Evolutionary conservation across 768 basidiomycete genomes (phyloP), one percentile per base, ranked within the genome.

Genomic region (Tulasnella sp.): DNA sequence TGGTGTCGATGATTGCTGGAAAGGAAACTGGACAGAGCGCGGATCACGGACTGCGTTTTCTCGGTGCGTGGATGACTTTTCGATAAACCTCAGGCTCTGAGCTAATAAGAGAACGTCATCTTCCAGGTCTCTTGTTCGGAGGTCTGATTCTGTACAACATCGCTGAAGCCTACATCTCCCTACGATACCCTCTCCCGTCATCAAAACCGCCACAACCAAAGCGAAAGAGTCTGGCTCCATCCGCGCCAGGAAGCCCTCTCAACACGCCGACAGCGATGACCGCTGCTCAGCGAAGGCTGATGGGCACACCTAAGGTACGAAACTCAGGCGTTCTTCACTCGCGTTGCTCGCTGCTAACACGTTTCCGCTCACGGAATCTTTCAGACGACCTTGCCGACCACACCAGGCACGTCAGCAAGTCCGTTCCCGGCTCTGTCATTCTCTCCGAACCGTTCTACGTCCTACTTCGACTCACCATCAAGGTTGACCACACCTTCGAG

Each of bases 381-480:
- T 22, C 68, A 69, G 68, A 69, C 68, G 12, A 3, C 63, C 32
- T 19, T 64, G 42, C 68, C 68, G 22, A 19, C 35, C 16, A 44
- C 44, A 41, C 35, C 68, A 52, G 47, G 19, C 34, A 26, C 42
- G 16, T 52, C 68, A 5, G 5, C 41, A 34, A 35, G 40, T 42
- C 68, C 40, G 47, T 35, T 42, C 40, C 42, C 68, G 12, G 44
- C 40, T 14, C 68, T 42, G 12, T 41, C 68, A 17, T 41, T 47
- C 22, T 69, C 68, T 3, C 44, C 44, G 39, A 69, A 35, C 17
- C 68, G 39, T 22, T 47, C 68, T 11, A 69, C 22, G 47, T 69
- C 68, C 39, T 69, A 34, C 68, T 59, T 69, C 19, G 68, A 41
- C n/a, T 69, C 68, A 16, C 41, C 66, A 5, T 69, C 63, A 22